Conservation (phyloP, 441 rosid genomes). For the Jatropha multifida region DNA sequence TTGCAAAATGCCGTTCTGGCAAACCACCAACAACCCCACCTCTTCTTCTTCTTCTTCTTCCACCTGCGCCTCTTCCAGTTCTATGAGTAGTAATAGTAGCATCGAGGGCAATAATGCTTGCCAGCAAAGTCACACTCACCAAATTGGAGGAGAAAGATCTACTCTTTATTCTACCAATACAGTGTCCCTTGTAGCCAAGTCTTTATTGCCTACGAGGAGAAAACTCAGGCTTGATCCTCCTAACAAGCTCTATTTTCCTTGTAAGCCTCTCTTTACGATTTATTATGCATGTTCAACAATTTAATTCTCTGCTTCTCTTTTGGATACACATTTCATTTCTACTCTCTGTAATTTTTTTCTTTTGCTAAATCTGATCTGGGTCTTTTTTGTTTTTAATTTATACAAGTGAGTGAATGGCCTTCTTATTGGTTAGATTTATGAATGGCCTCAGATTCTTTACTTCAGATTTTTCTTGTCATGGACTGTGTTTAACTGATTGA, state of each 20-base stretch:
- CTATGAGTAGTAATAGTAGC: constrained; percentile 27
- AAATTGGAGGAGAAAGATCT: constrained; percentile 37
- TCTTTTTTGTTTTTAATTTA: neutral
- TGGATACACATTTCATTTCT: neutral
- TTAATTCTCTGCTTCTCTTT: neutral
- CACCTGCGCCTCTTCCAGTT: constrained; percentile 32
- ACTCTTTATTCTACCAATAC: constrained; percentile 32
- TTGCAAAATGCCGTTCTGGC: constrained; percentile 65
- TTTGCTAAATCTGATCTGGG: constrained; percentile 17
- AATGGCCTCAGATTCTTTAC: constrained; percentile 8
- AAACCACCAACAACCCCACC: constrained; percentile 34
- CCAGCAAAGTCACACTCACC: constrained; percentile 39
- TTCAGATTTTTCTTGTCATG: neutral
- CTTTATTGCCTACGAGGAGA: constrained; percentile 62
- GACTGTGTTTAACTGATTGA: neutral
- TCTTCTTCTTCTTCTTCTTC: constrained; percentile 36
- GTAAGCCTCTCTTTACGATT: constrained; percentile 29
- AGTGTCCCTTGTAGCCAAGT: constrained; percentile 58
- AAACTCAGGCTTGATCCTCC: constrained; percentile 72
- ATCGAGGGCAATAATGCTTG: constrained; percentile 19
- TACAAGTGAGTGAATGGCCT: neutral
- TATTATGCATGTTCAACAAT: neutral
- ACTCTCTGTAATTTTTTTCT: neutral
- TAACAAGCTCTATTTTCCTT: constrained; percentile 62
- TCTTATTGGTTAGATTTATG: constrained; percentile 5